Evolutionary conservation across 2,329 filamentous ascomycete genomes (phyloP).

Genomic region (Corynespora cassiicola): DNA sequence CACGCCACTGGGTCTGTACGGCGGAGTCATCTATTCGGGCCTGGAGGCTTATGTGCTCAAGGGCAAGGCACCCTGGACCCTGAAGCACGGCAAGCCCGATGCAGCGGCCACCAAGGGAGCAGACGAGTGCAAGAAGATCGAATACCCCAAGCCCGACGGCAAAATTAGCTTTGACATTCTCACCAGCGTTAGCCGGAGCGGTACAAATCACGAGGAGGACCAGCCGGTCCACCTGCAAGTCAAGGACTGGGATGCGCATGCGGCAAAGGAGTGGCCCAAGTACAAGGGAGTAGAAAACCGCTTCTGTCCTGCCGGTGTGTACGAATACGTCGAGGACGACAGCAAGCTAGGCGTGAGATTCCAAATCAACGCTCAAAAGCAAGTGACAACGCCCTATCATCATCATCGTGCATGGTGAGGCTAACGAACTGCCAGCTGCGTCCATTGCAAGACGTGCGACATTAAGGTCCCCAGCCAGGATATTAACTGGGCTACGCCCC

Average conservation of each 20-base stretch:
- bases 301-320: slow-evolving; percentile 96
- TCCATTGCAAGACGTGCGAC: slow-evolving; percentile 99
- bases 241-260: slow-evolving; percentile 92
- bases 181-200: slow-evolving; percentile 92
- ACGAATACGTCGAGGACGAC: slow-evolving; percentile 95
- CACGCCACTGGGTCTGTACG: slow-evolving; percentile 82
- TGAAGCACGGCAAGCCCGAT: slow-evolving; percentile 83
- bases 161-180: slow-evolving; percentile 95
- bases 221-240: slow-evolving; percentile 97
- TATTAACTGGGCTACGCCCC: slow-evolving; percentile 90
- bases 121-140: slow-evolving; percentile 83
- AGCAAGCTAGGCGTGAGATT: slow-evolving; percentile 90
- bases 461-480: slow-evolving; percentile 98
- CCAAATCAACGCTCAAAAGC: slow-evolving; percentile 98
- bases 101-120: slow-evolving; percentile 80
- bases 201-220: slow-evolving; percentile 98
- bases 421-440: slow-evolving; percentile 70
- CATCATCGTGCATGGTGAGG: slow-evolving; percentile 1
- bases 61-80: slow-evolving; percentile 87
- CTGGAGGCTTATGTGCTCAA: slow-evolving; percentile 88
- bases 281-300: slow-evolving; percentile 95
- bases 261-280: slow-evolving; percentile 78
- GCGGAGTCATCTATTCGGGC: slow-evolving; percentile 90
- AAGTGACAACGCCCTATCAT: slow-evolving; percentile 54
- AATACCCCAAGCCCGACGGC: slow-evolving; percentile 95